Evolutionary conservation across 2,329 filamentous ascomycete species (phyloP).

Genomic region (Ceratocystis cacaofunesta): DNA sequence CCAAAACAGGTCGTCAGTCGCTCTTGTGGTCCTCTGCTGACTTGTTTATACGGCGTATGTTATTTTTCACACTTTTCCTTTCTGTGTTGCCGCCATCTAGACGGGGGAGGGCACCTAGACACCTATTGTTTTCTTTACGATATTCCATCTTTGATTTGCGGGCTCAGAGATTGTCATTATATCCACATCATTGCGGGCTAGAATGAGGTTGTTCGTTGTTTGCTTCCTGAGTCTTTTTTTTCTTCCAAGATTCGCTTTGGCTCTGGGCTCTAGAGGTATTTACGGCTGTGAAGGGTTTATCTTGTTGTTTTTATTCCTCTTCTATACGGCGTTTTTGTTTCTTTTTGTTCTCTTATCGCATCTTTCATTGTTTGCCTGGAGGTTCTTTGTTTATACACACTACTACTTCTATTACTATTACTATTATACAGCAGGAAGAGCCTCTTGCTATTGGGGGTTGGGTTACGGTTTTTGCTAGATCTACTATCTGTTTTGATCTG

Average conservation of each 20-base stretch:
- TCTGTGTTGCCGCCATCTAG: background rate
- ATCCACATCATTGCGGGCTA: background rate
- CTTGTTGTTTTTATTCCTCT: conserved; percentile 12
- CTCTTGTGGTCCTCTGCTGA: no score
- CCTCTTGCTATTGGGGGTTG: background rate
- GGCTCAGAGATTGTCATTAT: background rate
- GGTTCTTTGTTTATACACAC: background rate
- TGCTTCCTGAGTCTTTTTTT: background rate
- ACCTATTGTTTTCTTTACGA: background rate
- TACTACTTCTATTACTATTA: no score
- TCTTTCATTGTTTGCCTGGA: conserved; percentile 6
- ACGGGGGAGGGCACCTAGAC: background rate
- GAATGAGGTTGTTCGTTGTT: background rate
- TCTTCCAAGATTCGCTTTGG: background rate
- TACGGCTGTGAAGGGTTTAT: background rate
- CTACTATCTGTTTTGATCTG: background rate
- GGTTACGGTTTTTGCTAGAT: background rate
- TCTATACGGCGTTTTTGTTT: conserved; percentile 7
- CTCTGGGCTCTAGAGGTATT: background rate
- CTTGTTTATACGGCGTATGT: no score
- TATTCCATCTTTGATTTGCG: background rate
- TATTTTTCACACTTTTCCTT: background rate
- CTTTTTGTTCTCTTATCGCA: background rate
- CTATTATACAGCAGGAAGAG: background rate
- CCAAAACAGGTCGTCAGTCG: no score